These are phyloP conservation scores for Mortierella sp. DNA, from an alignment of 371 early-diverging fungal genomes.

Conservation along the genomic window DNA sequence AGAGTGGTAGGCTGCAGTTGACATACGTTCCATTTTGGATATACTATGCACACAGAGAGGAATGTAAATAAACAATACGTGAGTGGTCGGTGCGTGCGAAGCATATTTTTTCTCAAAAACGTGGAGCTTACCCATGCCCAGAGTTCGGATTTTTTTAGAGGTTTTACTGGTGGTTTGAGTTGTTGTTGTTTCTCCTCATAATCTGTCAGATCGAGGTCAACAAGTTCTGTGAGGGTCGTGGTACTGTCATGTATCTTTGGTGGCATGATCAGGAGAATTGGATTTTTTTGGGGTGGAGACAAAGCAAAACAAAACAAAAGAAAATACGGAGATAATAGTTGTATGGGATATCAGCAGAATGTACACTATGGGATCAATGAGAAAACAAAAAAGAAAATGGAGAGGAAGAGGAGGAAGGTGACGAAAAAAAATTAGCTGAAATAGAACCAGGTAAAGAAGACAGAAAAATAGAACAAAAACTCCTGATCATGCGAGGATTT, in stretches of 20 bases:
- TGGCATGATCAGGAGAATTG: not conserved
- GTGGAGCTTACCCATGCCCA: constrained; percentile 43
- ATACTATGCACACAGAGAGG: constrained; percentile 15
- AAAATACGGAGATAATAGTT: too few species aligned
- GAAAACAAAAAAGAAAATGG: not conserved
- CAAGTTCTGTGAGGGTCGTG: not conserved
- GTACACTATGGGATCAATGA: not conserved
- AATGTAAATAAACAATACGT: not conserved
- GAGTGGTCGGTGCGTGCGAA: not conserved
- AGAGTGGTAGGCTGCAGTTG: not conserved
- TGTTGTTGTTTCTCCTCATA: constrained; percentile 35
- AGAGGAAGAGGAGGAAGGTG: too few species aligned
- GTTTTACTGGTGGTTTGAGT: constrained; percentile 2
- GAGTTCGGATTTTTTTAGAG: constrained; percentile 37
- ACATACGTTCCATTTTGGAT: constrained; percentile 49
- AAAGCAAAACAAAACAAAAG: not conserved
- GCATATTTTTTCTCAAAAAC: not conserved
- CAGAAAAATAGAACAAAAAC: not conserved
- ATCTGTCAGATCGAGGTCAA: constrained; percentile 23
- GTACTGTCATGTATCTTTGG: not conserved
- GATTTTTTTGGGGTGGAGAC: not conserved
- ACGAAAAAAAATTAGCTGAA: not conserved
- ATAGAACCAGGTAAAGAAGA: not conserved
- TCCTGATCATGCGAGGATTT: not conserved
- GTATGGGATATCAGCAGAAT: not conserved